These are phyloP conservation scores for Phytophthora pini DNA, from an alignment of 352 stramenopile species.

Conservation along the genomic window DNA sequence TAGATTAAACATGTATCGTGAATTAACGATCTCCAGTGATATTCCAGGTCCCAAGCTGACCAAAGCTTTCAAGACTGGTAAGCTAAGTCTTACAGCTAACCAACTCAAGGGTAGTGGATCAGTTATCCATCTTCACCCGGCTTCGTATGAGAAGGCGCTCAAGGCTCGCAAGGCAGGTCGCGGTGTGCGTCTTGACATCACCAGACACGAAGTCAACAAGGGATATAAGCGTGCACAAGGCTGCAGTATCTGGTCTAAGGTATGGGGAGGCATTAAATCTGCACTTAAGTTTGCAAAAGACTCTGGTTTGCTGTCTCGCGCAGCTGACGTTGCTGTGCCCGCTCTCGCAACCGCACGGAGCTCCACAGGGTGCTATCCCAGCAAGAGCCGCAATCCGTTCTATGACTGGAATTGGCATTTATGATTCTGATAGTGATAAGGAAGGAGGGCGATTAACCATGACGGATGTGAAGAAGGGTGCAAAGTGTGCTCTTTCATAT, in stretches of 20 bases:
- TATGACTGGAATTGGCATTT: slow-evolving; percentile 5
- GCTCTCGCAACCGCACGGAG: slow-evolving; percentile 1
- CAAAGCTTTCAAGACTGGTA: neutral
- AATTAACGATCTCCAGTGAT: neutral
- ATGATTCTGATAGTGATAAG: slow-evolving; percentile 8
- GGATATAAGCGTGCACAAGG: neutral
- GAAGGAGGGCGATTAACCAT: neutral
- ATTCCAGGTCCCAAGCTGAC: no score
- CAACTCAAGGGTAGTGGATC: no score
- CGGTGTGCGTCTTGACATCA: slow-evolving; percentile 1
- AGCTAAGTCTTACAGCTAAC: no score
- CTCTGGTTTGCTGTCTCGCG: neutral
- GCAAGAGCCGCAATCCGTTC: neutral
- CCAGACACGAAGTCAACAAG: neutral
- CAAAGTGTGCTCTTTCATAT: neutral
- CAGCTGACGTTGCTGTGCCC: neutral
- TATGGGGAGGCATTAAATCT: slow-evolving; percentile 15
- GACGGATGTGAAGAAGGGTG: slow-evolving; percentile 8
- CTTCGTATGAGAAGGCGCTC: no score
- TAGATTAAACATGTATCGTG: neutral
- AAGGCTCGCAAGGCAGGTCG: no score
- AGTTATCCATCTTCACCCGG: no score
- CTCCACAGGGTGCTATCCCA: neutral
- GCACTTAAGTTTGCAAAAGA: slow-evolving; percentile 24
- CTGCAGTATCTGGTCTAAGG: slow-evolving; percentile 10